A percentile compares a stretch with the other conserved stretches of the same genome.
These are phyloP conservation scores for Ganoderma leucocontextum DNA, from an alignment of 1,284 basidiomycete species.

Conservation along the genomic window DNA sequence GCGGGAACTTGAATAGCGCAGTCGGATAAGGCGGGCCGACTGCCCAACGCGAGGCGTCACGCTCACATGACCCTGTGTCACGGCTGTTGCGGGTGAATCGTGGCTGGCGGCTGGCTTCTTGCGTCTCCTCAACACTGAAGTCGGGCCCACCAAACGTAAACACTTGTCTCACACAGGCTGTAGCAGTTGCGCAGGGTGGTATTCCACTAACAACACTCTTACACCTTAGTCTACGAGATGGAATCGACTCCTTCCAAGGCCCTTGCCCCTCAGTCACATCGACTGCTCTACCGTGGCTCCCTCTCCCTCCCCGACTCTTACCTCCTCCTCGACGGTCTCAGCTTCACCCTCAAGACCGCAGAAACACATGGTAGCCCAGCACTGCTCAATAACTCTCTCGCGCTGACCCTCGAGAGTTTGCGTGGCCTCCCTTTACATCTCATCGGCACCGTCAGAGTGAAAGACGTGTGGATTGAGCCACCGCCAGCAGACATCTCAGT, in stretches of 20 bases:
- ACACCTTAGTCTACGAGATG: neutral
- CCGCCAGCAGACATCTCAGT: constrained; percentile 56
- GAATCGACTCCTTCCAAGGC: constrained; percentile 17
- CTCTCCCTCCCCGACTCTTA: constrained; percentile 79
- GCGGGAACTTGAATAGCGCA: no score
- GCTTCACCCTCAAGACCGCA: constrained; percentile 60
- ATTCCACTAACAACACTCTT: neutral
- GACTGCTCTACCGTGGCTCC: constrained; percentile 78
- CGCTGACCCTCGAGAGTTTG: constrained; percentile 81
- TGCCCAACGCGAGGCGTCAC: neutral
- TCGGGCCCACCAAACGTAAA: neutral
- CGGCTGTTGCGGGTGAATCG: neutral
- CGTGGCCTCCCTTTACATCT: constrained; percentile 75
- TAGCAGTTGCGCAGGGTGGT: no score
- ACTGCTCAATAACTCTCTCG: constrained; percentile 72
- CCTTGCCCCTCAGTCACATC: constrained; percentile 40
- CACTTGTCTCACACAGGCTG: neutral
- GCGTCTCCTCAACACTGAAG: neutral
- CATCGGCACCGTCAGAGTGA: constrained; percentile 59
- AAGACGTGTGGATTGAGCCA: constrained; percentile 67
- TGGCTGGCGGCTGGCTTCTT: neutral
- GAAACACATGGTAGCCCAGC: constrained; percentile 49
- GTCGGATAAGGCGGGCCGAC: no score
- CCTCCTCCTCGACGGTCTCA: constrained; percentile 74
- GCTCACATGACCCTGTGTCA: neutral